Conservation (phyloP, 176 grass and related monocot species). For the Hyparrhenia diplandra region DNA sequence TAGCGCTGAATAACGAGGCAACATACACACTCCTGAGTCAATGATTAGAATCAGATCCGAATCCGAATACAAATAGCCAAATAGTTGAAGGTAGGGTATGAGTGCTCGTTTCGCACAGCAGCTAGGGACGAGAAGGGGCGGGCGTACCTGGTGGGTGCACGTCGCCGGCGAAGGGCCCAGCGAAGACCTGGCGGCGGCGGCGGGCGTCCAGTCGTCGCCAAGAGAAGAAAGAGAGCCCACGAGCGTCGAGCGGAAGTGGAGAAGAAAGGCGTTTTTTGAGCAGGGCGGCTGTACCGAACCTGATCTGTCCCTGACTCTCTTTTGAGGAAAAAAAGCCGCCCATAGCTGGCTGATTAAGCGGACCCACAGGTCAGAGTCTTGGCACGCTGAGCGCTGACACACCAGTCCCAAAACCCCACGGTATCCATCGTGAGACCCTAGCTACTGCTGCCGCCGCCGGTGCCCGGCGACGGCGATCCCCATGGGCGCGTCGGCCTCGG, state of each 20-base stretch:
- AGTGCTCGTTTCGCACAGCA: neutral
- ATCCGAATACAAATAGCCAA: too few relatives aligned
- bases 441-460: neutral
- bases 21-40: neutral
- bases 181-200: too few relatives aligned
- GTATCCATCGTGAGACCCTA: neutral
- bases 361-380: neutral
- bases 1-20: neutral
- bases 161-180: neutral
- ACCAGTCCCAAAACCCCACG: neutral
- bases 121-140: neutral
- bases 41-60: neutral
- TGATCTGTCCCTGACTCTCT: neutral
- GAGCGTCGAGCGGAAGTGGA: neutral
- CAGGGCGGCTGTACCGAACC: too few relatives aligned
- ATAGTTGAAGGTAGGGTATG: neutral
- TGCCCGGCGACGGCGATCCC: slow-evolving; percentile 35
- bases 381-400: neutral
- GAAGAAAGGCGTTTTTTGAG: neutral
- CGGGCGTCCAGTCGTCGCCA: neutral
- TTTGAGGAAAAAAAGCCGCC: neutral
- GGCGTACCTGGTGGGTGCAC: neutral
- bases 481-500: slow-evolving; percentile 39
- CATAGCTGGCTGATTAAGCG: neutral
- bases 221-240: neutral